phyloP scores from a whole-genome alignment of 352 stramenopile species.

The Phytophthora sp. region DNA sequence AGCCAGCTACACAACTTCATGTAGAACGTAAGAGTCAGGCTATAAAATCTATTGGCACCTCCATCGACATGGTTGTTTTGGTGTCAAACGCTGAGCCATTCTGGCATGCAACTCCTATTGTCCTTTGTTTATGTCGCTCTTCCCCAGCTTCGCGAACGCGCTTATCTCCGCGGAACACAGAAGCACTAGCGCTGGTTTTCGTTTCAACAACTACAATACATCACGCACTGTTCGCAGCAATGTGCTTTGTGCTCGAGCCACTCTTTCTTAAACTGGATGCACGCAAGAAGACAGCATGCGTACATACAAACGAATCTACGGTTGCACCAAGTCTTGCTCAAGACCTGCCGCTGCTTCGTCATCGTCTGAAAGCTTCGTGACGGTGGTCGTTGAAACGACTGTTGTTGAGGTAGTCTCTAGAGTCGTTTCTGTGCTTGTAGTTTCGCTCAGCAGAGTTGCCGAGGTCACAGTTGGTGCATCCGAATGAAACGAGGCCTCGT shows the following conservation, averaged over 20 bases:
- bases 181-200: too few species aligned
- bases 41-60: slow-evolving; percentile 16
- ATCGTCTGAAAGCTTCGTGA: slow-evolving; percentile 22
- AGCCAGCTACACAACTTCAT: background rate
- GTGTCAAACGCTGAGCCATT: slow-evolving; percentile 8
- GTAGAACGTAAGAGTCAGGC: slow-evolving; percentile 1
- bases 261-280: slow-evolving; percentile 3
- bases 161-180: too few species aligned
- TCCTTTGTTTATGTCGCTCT: slow-evolving; percentile 17
- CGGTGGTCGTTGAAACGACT: slow-evolving; percentile 7
- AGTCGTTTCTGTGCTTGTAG: slow-evolving; percentile 20
- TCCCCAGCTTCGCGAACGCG: too few species aligned
- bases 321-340: slow-evolving; percentile 17
- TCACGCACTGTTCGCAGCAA: slow-evolving; percentile 10
- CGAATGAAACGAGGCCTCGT: slow-evolving; percentile 5
- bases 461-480: slow-evolving; percentile 8
- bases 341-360: slow-evolving; percentile 8
- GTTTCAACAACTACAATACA: slow-evolving; percentile 30
- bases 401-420: slow-evolving; percentile 16
- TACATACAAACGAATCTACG: slow-evolving; percentile 32
- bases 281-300: slow-evolving; percentile 10
- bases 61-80: background rate
- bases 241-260: background rate
- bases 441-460: slow-evolving; percentile 14
- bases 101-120: slow-evolving; percentile 23